phyloP scores from a whole-genome alignment of 768 basidiomycete genomes.

The Pleurotus eryngii region DNA sequence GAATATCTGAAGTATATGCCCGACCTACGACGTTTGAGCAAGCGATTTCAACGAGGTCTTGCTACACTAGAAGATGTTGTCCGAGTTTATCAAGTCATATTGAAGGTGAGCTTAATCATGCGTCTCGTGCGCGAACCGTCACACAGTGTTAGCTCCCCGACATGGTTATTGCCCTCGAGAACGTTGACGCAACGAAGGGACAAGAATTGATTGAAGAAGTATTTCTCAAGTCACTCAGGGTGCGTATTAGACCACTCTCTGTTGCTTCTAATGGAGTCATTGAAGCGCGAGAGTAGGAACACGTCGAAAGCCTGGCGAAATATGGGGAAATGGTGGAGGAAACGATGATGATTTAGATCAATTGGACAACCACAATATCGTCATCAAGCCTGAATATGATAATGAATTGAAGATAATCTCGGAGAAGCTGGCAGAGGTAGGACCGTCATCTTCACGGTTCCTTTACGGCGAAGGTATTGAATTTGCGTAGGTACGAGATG shows the following conservation, averaged over 20 bases:
- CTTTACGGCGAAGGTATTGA: background rate
- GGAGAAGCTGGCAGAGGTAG: slow-evolving; percentile 57
- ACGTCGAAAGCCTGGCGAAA: slow-evolving; percentile 60
- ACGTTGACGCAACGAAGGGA: slow-evolving; percentile 42
- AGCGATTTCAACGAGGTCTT: slow-evolving; percentile 81
- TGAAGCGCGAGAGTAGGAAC: slow-evolving; percentile 41
- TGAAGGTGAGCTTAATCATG: slow-evolving; percentile 51
- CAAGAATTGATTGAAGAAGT: slow-evolving; percentile 58
- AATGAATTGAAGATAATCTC: slow-evolving; percentile 66
- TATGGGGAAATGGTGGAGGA: slow-evolving; percentile 95
- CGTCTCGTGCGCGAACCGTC: background rate
- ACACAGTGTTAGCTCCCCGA: slow-evolving; percentile 58
- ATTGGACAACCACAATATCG: slow-evolving; percentile 80
- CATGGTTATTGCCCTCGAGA: slow-evolving; percentile 62
- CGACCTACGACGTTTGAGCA: slow-evolving; percentile 88
- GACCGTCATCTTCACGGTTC: slow-evolving; percentile 4
- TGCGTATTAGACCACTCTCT: slow-evolving; percentile 22
- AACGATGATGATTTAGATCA: slow-evolving; percentile 89
- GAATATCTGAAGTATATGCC: slow-evolving; percentile 90
- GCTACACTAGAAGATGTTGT: slow-evolving; percentile 94
- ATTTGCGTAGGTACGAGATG: slow-evolving; percentile 56
- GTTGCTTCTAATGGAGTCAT: background rate
- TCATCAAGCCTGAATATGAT: slow-evolving; percentile 93
- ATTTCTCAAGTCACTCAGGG: slow-evolving; percentile 63
- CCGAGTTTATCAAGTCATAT: slow-evolving; percentile 88